Base-by-base conservation (phyloP, 495 filamentous ascomycete genomes). In the Aspergillus asperescens region DNA sequence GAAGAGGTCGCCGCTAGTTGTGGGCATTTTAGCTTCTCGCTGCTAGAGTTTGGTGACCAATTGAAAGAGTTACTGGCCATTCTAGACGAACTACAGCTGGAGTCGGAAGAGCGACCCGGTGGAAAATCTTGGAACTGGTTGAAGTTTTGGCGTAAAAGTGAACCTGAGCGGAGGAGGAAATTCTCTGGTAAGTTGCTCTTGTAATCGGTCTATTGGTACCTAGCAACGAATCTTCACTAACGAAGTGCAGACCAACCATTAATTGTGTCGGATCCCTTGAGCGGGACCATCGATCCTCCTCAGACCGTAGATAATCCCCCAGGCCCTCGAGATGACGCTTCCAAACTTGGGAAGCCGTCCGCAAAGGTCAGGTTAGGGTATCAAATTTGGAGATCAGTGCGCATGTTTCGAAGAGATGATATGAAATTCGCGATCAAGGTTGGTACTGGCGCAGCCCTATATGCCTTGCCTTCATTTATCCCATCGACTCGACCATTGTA, bases 1-100 rank as follows among this genome's bases (percentile, higher is more conserved):
- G 93, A 98, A 65, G 93, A 98, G 67, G 90, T 97, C 7, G 89
- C 90, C 25, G 93, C 93, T 5, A 92, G 89, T 38, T 98, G 93
- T 61, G 91, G 92, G 3, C 89, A 97, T 62, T 98, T 96, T 64
- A 88, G 85, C 62, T 95, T 90, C 60, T 90, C 87, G 16, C 73
- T 98, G 22, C 77, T 90, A 50, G 85, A 89, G 55, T 89, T 97
- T 66, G 90, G 90, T 0, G 87, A 95, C 62, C 89, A 96, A 62
- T 85, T 95, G 75, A 79, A 87, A 50, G 80, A 76, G 9, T 88
- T 92, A 55, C 67, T 98, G n/a, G 76, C 86, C 34, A 84, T 94
- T 16, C 62, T 98, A 16, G 89, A 95, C 56, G 86, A 95, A 43
- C 65, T 97, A 52, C 89, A 92, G 58, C 73, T 80, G 42, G 80